phyloP scores from a whole-genome alignment of 2,329 filamentous ascomycete species.

The Apiospora marii region DNA sequence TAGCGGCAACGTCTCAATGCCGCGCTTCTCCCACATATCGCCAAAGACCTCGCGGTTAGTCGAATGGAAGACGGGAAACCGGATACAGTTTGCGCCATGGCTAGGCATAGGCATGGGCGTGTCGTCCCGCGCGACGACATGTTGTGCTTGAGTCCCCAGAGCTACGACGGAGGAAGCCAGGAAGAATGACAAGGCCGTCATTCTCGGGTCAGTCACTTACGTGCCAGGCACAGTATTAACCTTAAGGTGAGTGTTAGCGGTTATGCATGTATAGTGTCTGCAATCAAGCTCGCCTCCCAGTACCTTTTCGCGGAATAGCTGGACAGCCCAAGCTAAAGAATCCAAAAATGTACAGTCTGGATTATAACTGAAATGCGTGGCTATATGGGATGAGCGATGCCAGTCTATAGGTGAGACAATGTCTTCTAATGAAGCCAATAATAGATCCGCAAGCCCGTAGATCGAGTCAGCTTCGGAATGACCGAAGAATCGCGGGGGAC shows the following conservation, averaged over 20 bases:
- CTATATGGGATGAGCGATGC: background rate
- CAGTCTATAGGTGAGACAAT: slow-evolving; percentile 17
- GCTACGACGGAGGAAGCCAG: slow-evolving; percentile 5
- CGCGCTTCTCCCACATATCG: slow-evolving; percentile 47
- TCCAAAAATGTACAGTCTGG: background rate
- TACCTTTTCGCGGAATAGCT: background rate
- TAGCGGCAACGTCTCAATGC: slow-evolving; percentile 50
- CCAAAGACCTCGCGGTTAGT: slow-evolving; percentile 50
- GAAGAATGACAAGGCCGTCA: slow-evolving; percentile 1
- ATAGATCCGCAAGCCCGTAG: background rate
- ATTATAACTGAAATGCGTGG: background rate
- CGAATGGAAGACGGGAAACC: slow-evolving; percentile 53
- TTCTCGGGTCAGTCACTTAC: background rate
- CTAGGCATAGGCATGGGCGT: background rate
- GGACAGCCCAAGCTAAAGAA: background rate
- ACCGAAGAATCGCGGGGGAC: background rate
- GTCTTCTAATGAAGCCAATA: slow-evolving; percentile 14
- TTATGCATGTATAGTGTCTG: background rate
- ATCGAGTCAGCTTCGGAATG: background rate
- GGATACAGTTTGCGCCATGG: slow-evolving; percentile 38
- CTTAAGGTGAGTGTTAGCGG: background rate
- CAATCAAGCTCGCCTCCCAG: slow-evolving; percentile 1
- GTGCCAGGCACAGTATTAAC: slow-evolving; percentile 5
- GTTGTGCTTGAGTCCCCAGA: slow-evolving; percentile 7
- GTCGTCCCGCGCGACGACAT: slow-evolving; percentile 22